Evolutionary conservation across 2,329 filamentous ascomycete genomes (phyloP).

Genomic region (Aspergillus aculeatus): DNA sequence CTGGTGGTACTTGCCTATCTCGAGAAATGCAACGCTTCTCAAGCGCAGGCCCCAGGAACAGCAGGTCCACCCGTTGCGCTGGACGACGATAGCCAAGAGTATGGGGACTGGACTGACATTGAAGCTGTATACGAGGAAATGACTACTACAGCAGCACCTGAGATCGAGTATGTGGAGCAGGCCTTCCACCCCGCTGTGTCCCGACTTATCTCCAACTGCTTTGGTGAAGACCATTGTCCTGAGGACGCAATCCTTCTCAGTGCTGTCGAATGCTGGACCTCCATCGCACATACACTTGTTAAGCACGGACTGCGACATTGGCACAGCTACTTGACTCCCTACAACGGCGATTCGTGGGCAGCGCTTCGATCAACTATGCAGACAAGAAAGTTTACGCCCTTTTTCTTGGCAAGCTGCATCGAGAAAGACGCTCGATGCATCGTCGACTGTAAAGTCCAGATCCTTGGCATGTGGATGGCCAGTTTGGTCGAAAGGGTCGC

Average conservation of each 20-base stretch:
- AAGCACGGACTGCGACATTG: conserved; percentile 50
- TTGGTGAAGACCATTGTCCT: conserved; percentile 57
- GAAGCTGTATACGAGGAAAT: conserved; percentile 44
- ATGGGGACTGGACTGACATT: conserved; percentile 58
- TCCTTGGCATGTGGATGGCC: conserved; percentile 55
- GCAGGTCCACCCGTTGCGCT: conserved; percentile 24
- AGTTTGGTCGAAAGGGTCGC: conserved; percentile 60
- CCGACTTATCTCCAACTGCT: conserved; percentile 59
- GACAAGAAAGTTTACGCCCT: conserved; percentile 48
- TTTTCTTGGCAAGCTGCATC: conserved; percentile 48
- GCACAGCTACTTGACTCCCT: conserved; percentile 56
- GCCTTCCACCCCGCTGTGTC: conserved; percentile 51
- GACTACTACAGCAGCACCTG: conserved; percentile 17
- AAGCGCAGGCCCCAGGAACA: conserved; percentile 21
- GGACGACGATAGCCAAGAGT: conserved; percentile 64
- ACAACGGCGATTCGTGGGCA: conserved; percentile 52
- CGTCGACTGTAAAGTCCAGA: conserved; percentile 47
- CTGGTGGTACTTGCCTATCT: conserved; percentile 48
- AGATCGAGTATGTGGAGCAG: conserved; percentile 38
- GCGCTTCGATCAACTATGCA: conserved; percentile 48
- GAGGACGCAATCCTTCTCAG: conserved; percentile 55
- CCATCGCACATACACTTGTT: conserved; percentile 49
- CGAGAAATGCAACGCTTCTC: conserved; percentile 28
- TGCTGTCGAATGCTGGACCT: conserved; percentile 56
- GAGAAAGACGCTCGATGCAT: conserved; percentile 43